These are phyloP conservation scores for Helicostylum pulchrum DNA, from an alignment of 192 early-diverging fungal genomes.

Conservation along the genomic window DNA sequence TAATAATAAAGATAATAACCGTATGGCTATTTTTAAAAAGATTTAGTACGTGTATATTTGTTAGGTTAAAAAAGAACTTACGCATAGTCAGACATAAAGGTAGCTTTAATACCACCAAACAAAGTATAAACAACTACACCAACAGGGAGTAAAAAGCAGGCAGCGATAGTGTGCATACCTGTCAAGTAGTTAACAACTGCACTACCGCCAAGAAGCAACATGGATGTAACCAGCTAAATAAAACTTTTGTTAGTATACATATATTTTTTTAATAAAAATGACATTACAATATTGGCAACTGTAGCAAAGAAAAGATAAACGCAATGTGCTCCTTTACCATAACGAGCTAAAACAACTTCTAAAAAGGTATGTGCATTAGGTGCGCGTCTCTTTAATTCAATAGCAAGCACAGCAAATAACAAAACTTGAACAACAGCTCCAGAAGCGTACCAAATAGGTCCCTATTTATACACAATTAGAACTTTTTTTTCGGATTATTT, in stretches of 20 bases:
- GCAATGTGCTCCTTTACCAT: slow-evolving; percentile 59
- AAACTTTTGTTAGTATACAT: slow-evolving; percentile 5
- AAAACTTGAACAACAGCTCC: slow-evolving; percentile 70
- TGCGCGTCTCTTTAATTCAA: slow-evolving; percentile 67
- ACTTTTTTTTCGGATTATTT: background rate
- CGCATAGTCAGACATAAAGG: slow-evolving; percentile 68
- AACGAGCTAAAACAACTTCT: slow-evolving; percentile 64
- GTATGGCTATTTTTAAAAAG: slow-evolving; percentile 45
- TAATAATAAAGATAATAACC: slow-evolving; percentile 66
- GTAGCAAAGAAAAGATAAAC: slow-evolving; percentile 55
- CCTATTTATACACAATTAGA: slow-evolving; percentile 7
- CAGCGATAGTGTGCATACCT: slow-evolving; percentile 61
- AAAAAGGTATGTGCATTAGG: slow-evolving; percentile 75
- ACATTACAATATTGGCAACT: slow-evolving; percentile 45
- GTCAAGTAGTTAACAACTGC: slow-evolving; percentile 65
- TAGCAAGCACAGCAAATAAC: slow-evolving; percentile 70
- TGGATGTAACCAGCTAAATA: slow-evolving; percentile 65
- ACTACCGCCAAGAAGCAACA: slow-evolving; percentile 68
- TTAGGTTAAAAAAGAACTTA: background rate
- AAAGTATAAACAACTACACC: slow-evolving; percentile 67
- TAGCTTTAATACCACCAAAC: slow-evolving; percentile 71
- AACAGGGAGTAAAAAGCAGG: slow-evolving; percentile 63
- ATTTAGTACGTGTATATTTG: background rate
- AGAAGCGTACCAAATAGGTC: slow-evolving; percentile 63
- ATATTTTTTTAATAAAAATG: background rate